Percentiles rank a stretch among this genome's conserved stretches.
phyloP scores from a whole-genome alignment of 176 grass and related monocot species.

The Hyparrhenia diplandra region DNA sequence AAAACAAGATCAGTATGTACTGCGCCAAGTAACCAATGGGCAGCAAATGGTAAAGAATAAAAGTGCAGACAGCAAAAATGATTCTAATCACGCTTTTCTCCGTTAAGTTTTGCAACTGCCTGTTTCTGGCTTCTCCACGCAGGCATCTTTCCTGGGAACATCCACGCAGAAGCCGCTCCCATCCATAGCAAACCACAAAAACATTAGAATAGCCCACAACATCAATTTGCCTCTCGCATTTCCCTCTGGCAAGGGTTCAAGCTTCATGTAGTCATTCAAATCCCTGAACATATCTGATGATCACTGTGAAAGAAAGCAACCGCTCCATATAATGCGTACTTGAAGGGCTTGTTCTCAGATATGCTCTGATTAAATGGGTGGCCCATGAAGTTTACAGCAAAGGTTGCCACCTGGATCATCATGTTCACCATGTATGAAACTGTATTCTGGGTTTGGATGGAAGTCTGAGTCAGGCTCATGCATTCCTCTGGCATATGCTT shows the following conservation, averaged over 20 bases:
- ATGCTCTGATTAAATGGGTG: constrained; percentile 96
- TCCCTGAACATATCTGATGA: constrained; percentile 87
- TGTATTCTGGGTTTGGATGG: constrained; percentile 91
- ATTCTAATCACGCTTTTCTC: constrained; percentile 72
- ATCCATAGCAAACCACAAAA: constrained; percentile 84
- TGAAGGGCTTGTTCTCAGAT: constrained; percentile 94
- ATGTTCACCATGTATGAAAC: constrained; percentile 99
- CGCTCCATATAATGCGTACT: constrained; percentile 72
- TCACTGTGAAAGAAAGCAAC: constrained; percentile 91
- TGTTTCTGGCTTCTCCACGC: constrained; percentile 80
- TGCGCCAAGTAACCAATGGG: constrained; percentile 13
- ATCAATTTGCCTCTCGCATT: constrained; percentile 89
- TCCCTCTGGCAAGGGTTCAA: constrained; percentile 72
- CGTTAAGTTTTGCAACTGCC: constrained; percentile 43
- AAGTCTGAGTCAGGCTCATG: constrained; percentile 92
- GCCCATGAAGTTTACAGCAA: constrained; percentile 99
- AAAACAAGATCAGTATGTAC: constrained; percentile 30
- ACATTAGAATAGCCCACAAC: constrained; percentile 89
- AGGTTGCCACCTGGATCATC: constrained; percentile 99
- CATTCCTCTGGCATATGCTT: constrained; percentile 98
- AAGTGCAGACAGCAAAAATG: constrained; percentile 6
- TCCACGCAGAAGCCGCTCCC: constrained; percentile 88
- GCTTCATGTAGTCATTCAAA: constrained; percentile 85
- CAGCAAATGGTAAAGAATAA: constrained; percentile 22
- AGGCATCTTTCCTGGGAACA: constrained; percentile 85